Base-by-base conservation (phyloP, 768 basidiomycete species). In the Lentinula lateritia region DNA sequence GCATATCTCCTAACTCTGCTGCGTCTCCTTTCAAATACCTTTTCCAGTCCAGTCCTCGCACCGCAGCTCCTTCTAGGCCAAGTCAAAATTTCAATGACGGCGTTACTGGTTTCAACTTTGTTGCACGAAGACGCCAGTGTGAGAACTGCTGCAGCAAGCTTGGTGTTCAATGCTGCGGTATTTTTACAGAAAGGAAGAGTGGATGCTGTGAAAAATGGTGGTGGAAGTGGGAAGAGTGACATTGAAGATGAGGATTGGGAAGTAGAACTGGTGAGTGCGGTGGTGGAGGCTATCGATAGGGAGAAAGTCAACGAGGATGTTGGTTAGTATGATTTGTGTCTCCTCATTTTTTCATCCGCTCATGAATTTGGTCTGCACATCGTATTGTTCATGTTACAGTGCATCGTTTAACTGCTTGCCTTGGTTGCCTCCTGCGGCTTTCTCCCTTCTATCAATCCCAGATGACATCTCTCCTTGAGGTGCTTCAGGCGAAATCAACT, bases 191-290 rank as follows among this genome's bases (percentile, higher is more conserved):
- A 78, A 62, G 77, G 74, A 15, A 75, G 89, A 45, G 77, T 87
- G 12, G 84, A 81, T 48, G 71, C 69, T 61, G 60, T 72, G 46
- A 69, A 68, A 42, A 73, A 72, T 23, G 74, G 65, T 13, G 67
- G 65, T 20, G 68, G 69, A 42, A 71, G 70, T 34, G 68, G 63
- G n/a, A 73, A 72, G 2, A 78, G 77, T 32, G 76, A 74, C 15
- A 76, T 75, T 43, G 86, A 83, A 56, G 84, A 86, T 58, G 91
- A 82, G 18, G 94, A 95, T 59, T 95, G 92, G 92, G 87, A 93
- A 68, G 78, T 90, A 0, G 95, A 97, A 75, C 73, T 96, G 36
- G 77, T 87, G 2, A 91, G 88, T 67, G 95, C 91, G 0, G 68
- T 97, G n/a, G 70, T 95, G 0, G 92, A 93, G 71, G 91, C 90